phyloP scores from a whole-genome alignment of 164 flowering plant species.

The Annona squamosa region DNA sequence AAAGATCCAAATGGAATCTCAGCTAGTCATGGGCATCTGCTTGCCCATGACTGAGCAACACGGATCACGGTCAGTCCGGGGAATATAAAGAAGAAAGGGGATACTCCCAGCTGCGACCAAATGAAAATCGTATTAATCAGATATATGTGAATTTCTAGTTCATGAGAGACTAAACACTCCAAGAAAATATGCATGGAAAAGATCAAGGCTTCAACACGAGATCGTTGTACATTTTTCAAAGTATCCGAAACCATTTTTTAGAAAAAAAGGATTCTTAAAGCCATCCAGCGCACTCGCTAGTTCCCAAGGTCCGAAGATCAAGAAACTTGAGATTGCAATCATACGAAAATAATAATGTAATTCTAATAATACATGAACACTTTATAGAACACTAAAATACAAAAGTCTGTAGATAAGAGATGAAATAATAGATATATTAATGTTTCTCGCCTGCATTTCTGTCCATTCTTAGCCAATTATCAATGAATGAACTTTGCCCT shows the following conservation, averaged over 20 bases:
- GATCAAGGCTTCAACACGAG: background rate
- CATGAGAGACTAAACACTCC: background rate
- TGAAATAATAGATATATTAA: background rate
- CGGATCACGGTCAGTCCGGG: background rate
- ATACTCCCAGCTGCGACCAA: background rate
- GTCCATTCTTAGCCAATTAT: background rate
- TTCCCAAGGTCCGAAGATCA: constrained; percentile 1
- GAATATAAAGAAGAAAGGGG: background rate
- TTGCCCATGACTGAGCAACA: background rate
- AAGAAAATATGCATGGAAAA: background rate
- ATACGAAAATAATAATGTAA: background rate
- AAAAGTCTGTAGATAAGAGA: too few relatives aligned
- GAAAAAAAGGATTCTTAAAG: background rate
- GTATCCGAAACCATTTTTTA: background rate
- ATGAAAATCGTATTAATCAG: background rate
- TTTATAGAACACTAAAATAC: background rate
- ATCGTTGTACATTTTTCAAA: background rate
- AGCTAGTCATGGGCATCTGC: background rate
- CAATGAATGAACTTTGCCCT: background rate
- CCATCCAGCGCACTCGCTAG: background rate
- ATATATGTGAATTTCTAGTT: background rate
- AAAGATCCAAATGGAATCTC: background rate
- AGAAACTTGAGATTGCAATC: background rate
- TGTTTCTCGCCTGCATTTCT: background rate
- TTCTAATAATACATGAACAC: background rate